Base-by-base conservation (phyloP, 441 rosid genomes). In the Dalechampia spathulata region DNA sequence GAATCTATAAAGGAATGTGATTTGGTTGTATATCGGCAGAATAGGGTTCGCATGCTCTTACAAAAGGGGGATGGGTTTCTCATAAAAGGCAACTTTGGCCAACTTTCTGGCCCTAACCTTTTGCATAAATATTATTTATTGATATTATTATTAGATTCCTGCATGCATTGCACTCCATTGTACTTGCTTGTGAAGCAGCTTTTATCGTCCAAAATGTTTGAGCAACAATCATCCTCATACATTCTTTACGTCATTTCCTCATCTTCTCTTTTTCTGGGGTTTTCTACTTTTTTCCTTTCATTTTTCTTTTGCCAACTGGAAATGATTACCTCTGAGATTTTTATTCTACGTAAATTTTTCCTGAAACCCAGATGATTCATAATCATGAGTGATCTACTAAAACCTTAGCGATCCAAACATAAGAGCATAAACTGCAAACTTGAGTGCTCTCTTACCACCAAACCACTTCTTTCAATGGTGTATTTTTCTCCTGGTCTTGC, bases 1-100 rank as follows among this genome's bases (percentile, higher is more conserved):
- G 61, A 72, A 64, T 64, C 7, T 52, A 30, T 16, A n/a, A 28
- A 52, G 49, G 48, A n/a, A n/a, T n/a, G n/a, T n/a, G n/a, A 54
- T 72, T 57, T 54, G 14, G 54, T 55, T 64, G 19, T 1, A 6
- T 32, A 14, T 52, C 7, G 47, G 23, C 58, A n/a, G n/a, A n/a
- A n/a, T n/a, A n/a, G n/a, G n/a, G n/a, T 51, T 55, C 63, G 66
- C 71, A 69, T 62, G 61, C 60, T 46, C 64, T 65, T 69, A 19
- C 58, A 62, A 56, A 65, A 46, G 39, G 20, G 26, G 43, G 42
- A 10, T 42, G 37, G 39, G 48, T n/a, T 50, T 55, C 56, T 45
- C 38, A 12, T 44, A 20, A 44, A 44, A 44, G 27, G 49, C 0
- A 52, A 22, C 45, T 36, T 53, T 53, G 12, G 21, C 22, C 21